phyloP scores from a whole-genome alignment of 176 grass and related monocot species.

The Lolium multiflorum region DNA sequence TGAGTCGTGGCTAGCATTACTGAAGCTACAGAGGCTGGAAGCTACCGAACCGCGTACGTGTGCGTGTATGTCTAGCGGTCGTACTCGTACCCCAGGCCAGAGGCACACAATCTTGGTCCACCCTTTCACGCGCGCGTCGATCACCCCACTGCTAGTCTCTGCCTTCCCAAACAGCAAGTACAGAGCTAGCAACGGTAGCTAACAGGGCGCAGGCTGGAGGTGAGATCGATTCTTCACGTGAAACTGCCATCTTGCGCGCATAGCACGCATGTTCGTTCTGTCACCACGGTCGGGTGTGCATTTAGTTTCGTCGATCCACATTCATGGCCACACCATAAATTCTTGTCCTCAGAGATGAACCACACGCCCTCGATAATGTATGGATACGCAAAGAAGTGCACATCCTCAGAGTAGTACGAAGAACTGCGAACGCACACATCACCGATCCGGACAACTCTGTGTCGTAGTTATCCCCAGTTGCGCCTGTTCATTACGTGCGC shows the following conservation, averaged over 20 bases:
- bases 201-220: background rate
- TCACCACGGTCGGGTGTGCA: background rate
- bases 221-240: too few species aligned
- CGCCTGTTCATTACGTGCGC: background rate
- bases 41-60: too few species aligned
- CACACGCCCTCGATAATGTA: too few species aligned
- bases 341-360: background rate
- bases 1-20: too few species aligned
- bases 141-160: background rate
- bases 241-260: too few species aligned
- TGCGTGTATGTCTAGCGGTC: too few species aligned
- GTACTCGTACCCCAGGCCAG: too few species aligned
- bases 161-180: background rate
- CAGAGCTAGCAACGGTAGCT: background rate
- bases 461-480: background rate
- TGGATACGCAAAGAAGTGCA: too few species aligned
- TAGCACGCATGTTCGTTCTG: background rate
- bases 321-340: background rate
- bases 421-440: too few species aligned
- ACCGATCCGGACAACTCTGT: too few species aligned
- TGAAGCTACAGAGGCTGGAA: too few species aligned
- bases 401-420: background rate
- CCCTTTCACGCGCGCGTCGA: background rate
- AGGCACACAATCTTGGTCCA: too few species aligned
- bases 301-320: background rate